Conservation (phyloP, 1,284 basidiomycete genomes). For the Rhodotorula sp. region DNA sequence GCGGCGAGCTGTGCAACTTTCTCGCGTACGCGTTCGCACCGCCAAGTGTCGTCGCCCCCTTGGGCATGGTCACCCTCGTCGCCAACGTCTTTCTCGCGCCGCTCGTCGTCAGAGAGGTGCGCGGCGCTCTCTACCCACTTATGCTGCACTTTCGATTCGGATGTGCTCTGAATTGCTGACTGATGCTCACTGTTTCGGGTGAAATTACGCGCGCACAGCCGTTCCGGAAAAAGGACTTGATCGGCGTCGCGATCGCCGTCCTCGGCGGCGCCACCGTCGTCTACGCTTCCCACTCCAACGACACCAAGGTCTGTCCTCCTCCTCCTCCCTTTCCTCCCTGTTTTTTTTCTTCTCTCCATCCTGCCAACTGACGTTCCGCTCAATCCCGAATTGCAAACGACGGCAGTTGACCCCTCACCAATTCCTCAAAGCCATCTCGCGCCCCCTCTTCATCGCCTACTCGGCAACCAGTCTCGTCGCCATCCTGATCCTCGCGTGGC, state of each 20-base stretch:
- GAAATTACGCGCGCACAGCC: constrained; percentile 40
- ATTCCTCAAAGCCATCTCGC: constrained; percentile 68
- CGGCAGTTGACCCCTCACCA: constrained; percentile 62
- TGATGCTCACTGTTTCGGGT: too few relatives aligned
- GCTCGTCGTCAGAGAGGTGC: constrained; percentile 61
- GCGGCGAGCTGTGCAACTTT: constrained; percentile 91
- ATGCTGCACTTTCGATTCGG: too few relatives aligned
- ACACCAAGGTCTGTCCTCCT: constrained; percentile 57
- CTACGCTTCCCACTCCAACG: constrained; percentile 68
- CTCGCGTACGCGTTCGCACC: constrained; percentile 85
- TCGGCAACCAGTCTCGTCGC: constrained; percentile 62
- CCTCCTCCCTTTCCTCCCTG: background rate
- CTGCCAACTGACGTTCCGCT: too few relatives aligned
- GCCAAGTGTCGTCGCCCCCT: constrained; percentile 84
- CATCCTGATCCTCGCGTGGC: constrained; percentile 19
- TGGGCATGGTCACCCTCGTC: constrained; percentile 66
- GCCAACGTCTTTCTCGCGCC: constrained; percentile 95
- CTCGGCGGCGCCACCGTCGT: constrained; percentile 90
- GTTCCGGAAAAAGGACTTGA: constrained; percentile 65
- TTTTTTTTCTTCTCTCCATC: too few relatives aligned
- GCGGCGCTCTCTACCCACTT: background rate
- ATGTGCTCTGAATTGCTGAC: too few relatives aligned
- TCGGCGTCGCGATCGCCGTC: constrained; percentile 79
- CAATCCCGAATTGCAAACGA: too few relatives aligned
- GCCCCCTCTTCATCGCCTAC: constrained; percentile 72